These are phyloP conservation scores for Yamadazyma membranifaciens DNA, from an alignment of 1,139 yeast genomes.

Conservation along the genomic window DNA sequence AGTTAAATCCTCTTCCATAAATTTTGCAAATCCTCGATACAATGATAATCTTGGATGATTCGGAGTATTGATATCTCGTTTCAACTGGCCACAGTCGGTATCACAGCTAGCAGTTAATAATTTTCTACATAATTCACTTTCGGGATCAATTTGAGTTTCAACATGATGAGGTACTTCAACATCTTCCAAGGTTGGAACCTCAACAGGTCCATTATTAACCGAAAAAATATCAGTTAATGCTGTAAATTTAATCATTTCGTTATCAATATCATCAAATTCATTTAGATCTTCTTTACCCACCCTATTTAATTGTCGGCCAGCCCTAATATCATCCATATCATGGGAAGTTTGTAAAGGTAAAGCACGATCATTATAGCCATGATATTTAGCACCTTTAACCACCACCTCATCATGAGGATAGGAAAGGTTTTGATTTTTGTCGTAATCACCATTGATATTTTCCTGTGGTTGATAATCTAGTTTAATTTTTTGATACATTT, in stretches of 20 bases:
- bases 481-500: constrained; percentile 33
- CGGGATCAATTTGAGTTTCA: constrained; percentile 31
- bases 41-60: constrained; percentile 52
- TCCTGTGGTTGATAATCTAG: neutral
- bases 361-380: too few relatives aligned
- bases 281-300: too few relatives aligned
- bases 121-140: constrained; percentile 38
- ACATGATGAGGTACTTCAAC: constrained; percentile 31
- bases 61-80: constrained; percentile 33
- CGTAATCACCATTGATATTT: neutral
- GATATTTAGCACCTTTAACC: neutral
- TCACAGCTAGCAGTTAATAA: constrained; percentile 39
- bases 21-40: constrained; percentile 56
- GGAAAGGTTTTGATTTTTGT: neutral
- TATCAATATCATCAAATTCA: constrained; percentile 16
- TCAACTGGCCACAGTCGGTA: constrained; percentile 37
- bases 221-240: constrained; percentile 38
- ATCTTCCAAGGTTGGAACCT: constrained; percentile 18
- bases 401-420: neutral
- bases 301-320: too few relatives aligned
- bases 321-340: too few relatives aligned
- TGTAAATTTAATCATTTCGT: constrained; percentile 29
- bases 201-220: constrained; percentile 19
- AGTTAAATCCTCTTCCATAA: constrained; percentile 58
- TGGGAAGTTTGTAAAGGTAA: too few relatives aligned